Evolutionary conservation across 108 stramenopile species (phyloP), one percentile per base, ranked within the genome.

Genomic region (Cyclotella sp.): DNA sequence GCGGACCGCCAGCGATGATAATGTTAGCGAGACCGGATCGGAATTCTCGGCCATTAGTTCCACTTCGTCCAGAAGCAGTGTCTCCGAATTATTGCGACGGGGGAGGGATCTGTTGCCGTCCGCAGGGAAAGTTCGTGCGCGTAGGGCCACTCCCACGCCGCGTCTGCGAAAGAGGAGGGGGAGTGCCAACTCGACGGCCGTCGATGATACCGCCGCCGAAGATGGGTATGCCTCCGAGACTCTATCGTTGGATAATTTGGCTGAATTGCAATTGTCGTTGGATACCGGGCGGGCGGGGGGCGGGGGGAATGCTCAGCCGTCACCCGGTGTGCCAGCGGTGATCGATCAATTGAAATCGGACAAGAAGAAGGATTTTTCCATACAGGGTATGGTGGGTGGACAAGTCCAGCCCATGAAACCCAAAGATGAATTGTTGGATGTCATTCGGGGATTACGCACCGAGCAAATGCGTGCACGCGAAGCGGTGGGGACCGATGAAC

Each of bases 111-210:
- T 92, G 55, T 70, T 94, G 14, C 93, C 91, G n/a, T 67, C 79
- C 2, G 93, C 91, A 7, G 93, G 93, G 41, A 87, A 90, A 22
- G 91, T 92, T 5, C 74, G 94, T 14, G 83, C 89, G 34, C 87
- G 94, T 46, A 73, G 93, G 11, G 93, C 93, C 10, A 95, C 93
- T 7, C 93, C 93, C 19, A 92, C 93, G 6, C 93, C 93, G 0
- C 66, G 78, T 39, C 64, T 95, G 41, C 83, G 93, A 63, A 68
- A 78, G 29, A 45, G 73, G 16, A 34, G 34, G 34, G 49, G 68
- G 63, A 62, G 49, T 46, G 53, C 73, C 24, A 60, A 39, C 12
- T 59, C n/a, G 0, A 49, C 44, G 16, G 79, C 68, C 52, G 76
- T 47, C 1, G 67, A 47, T 59, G 60, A 73, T 39, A 54, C 53